phyloP scores from a whole-genome alignment of 2,329 filamentous ascomycete species.

The Lojkania enalia region DNA sequence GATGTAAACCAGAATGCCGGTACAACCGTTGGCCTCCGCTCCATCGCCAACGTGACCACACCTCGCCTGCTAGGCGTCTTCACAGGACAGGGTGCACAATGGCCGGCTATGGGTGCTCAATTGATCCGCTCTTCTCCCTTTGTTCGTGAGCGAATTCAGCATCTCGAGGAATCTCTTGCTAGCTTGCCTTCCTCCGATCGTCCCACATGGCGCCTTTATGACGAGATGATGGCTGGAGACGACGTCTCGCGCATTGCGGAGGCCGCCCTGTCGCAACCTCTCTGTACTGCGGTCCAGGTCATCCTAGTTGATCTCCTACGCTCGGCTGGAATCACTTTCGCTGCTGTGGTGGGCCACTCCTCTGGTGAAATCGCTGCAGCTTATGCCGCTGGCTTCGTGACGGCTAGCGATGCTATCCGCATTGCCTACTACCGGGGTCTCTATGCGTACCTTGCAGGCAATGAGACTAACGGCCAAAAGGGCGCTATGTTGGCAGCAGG shows the following conservation, averaged over 20 bases:
- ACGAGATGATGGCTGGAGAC: slow-evolving; percentile 12
- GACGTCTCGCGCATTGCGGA: slow-evolving; percentile 11
- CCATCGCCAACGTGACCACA: background rate
- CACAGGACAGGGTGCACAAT: slow-evolving; percentile 50
- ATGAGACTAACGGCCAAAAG: slow-evolving; percentile 8
- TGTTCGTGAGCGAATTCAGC: slow-evolving; percentile 23
- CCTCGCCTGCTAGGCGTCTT: slow-evolving; percentile 42
- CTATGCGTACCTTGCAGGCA: slow-evolving; percentile 5
- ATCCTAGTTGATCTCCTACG: slow-evolving; percentile 35
- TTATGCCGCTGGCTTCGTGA: slow-evolving; percentile 34
- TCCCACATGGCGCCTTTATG: slow-evolving; percentile 17
- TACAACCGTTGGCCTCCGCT: slow-evolving; percentile 12
- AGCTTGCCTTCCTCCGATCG: slow-evolving; percentile 13
- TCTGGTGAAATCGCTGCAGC: slow-evolving; percentile 48
- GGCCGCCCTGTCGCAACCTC: slow-evolving; percentile 32
- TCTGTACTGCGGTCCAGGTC: slow-evolving; percentile 45
- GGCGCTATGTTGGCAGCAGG: slow-evolving; percentile 43
- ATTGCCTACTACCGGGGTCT: slow-evolving; percentile 29
- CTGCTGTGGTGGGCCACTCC: slow-evolving; percentile 47
- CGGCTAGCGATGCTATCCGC: slow-evolving; percentile 17
- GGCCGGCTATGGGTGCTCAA: slow-evolving; percentile 44
- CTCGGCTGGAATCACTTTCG: slow-evolving; percentile 27
- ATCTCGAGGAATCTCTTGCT: slow-evolving; percentile 21
- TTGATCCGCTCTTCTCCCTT: slow-evolving; percentile 27
- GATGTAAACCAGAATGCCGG: background rate